A percentile compares a stretch with the other conserved stretches of the same genome.
phyloP scores from a whole-genome alignment of 2,329 filamentous ascomycete species.

The Cordyceps tenuipes region DNA sequence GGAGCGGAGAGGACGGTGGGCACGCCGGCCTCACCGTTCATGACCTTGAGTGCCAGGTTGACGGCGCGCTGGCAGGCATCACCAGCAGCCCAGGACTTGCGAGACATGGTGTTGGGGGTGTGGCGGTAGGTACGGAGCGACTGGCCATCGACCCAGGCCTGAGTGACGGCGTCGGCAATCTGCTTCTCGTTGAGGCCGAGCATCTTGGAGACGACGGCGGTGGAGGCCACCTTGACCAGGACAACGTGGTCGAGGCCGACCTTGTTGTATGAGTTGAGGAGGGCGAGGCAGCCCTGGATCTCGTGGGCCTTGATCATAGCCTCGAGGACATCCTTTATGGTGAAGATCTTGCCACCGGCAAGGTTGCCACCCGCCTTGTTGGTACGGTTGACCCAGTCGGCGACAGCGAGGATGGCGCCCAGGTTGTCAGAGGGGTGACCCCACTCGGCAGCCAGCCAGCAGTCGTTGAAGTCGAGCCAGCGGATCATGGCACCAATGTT shows the following conservation, averaged over 20 bases:
- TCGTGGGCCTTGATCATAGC: constrained; percentile 99
- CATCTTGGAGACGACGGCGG: constrained; percentile 92
- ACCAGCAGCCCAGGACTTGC: constrained; percentile 98
- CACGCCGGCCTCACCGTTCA: constrained; percentile 83
- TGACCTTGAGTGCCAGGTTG: constrained; percentile 82
- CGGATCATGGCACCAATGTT: constrained; percentile 98
- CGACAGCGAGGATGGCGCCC: constrained; percentile 90
- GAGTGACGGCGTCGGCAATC: constrained; percentile 90
- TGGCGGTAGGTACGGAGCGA: constrained; percentile 94
- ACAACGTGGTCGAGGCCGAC: constrained; percentile 97
- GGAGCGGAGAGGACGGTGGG: constrained; percentile 89
- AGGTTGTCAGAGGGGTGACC: constrained; percentile 97
- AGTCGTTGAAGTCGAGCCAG: constrained; percentile 99
- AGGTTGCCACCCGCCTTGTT: constrained; percentile 68
- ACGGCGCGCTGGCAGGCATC: constrained; percentile 95
- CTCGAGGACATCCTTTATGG: constrained; percentile 83
- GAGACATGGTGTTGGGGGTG: constrained; percentile 97
- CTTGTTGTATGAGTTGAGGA: constrained; percentile 98
- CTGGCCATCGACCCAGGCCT: constrained; percentile 97
- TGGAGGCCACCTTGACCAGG: constrained; percentile 92
- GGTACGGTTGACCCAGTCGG: constrained; percentile 95
- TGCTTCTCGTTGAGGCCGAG: constrained; percentile 81
- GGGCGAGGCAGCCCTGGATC: constrained; percentile 92
- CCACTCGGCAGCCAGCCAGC: constrained; percentile 98
- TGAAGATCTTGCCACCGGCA: constrained; percentile 81